Evolutionary conservation across 1,284 basidiomycete species (phyloP).

Genomic region (Moesziomyces aphidis): DNA sequence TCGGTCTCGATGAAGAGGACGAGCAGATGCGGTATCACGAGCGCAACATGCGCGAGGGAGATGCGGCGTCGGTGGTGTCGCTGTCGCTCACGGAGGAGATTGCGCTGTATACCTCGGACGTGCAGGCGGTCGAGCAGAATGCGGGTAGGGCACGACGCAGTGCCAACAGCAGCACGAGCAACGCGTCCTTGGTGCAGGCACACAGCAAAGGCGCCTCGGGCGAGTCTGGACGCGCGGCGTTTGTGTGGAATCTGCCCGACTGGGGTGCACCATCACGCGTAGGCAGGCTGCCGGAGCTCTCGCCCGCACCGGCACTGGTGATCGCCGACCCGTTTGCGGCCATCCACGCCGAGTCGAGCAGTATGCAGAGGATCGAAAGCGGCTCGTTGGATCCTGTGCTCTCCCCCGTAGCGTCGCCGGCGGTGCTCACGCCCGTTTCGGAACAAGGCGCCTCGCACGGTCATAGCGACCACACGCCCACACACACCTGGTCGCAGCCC

Average conservation of each 20-base stretch:
- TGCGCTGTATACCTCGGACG: conserved; percentile 33
- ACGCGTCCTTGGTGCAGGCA: not conserved
- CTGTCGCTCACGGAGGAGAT: conserved; percentile 40
- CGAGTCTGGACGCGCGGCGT: not conserved
- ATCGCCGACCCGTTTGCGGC: conserved; percentile 26
- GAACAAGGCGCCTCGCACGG: conserved; percentile 4
- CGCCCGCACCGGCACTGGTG: conserved; percentile 22
- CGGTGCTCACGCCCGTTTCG: conserved; percentile 1
- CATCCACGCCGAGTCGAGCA: not conserved
- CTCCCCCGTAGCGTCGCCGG: not conserved
- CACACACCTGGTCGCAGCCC: not conserved
- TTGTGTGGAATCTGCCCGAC: conserved; percentile 27
- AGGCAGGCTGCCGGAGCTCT: conserved; percentile 9
- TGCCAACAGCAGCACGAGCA: conserved; percentile 7
- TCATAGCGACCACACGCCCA: not conserved
- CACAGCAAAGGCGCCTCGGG: not conserved
- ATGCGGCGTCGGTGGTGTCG: conserved; percentile 19
- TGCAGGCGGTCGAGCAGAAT: conserved; percentile 9
- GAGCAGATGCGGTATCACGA: conserved; percentile 2
- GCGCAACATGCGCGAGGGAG: not conserved
- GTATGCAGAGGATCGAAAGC: conserved; percentile 30
- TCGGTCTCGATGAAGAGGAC: conserved; percentile 20
- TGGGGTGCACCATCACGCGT: conserved; percentile 1
- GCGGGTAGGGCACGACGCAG: conserved; percentile 7
- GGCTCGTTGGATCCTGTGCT: conserved; percentile 24